phyloP scores from a whole-genome alignment of 1,139 yeast genomes.

The Candida albicans region DNA sequence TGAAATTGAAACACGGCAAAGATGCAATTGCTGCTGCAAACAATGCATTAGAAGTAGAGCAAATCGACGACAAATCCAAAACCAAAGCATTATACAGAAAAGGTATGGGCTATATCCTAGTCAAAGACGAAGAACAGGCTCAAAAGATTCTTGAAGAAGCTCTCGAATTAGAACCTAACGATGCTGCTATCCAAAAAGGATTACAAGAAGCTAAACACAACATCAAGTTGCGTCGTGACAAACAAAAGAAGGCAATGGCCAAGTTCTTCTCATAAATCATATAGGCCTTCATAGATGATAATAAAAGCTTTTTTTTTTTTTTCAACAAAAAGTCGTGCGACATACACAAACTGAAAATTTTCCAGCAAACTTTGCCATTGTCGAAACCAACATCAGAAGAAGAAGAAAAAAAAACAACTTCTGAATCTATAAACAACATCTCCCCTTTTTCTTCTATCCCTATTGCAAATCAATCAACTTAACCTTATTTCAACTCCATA shows the following conservation, averaged over 20 bases:
- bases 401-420: not conserved
- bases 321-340: slow-evolving; percentile 37
- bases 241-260: slow-evolving; percentile 81
- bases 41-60: slow-evolving; percentile 64
- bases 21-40: slow-evolving; percentile 61
- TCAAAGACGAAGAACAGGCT: slow-evolving; percentile 74
- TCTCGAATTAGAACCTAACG: slow-evolving; percentile 63
- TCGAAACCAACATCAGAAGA: not conserved
- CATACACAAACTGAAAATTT: slow-evolving; percentile 2
- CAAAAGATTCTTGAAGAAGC: slow-evolving; percentile 68
- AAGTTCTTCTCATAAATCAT: slow-evolving; percentile 57
- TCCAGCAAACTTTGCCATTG: slow-evolving; percentile 4
- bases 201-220: slow-evolving; percentile 58
- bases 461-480: slow-evolving; percentile 2
- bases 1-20: slow-evolving; percentile 59
- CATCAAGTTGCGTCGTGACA: slow-evolving; percentile 56
- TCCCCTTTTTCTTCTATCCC: not conserved
- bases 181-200: slow-evolving; percentile 71
- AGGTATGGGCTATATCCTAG: slow-evolving; percentile 68
- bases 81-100: slow-evolving; percentile 87
- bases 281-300: not conserved
- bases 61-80: slow-evolving; percentile 62
- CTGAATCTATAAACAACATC: not conserved
- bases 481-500: not conserved
- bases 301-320: not conserved